Percentiles rank a stretch among this genome's conserved stretches.
Conservation (phyloP, 2,329 filamentous ascomycete species). For the Pseudogymnoascus sp. region DNA sequence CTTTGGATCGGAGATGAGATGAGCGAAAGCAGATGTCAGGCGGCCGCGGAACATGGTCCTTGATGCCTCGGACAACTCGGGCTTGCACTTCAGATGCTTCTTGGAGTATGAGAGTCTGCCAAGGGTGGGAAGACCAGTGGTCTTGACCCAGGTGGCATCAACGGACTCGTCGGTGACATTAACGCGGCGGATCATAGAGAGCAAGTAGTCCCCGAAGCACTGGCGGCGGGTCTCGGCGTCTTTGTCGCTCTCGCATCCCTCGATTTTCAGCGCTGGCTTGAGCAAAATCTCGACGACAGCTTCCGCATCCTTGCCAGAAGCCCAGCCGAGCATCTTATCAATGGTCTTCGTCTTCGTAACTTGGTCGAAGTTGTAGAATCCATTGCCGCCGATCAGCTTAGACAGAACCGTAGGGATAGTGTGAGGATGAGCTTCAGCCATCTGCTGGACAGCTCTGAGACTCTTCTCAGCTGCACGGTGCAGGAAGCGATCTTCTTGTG, state of each 20-base stretch:
- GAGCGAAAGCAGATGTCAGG: constrained; percentile 50
- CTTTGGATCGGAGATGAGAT: constrained; percentile 45
- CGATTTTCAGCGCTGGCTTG: constrained; percentile 33
- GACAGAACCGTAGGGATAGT: constrained; percentile 54
- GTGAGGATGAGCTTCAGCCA: constrained; percentile 52
- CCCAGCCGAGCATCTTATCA: constrained; percentile 42
- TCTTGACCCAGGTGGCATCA: constrained; percentile 20
- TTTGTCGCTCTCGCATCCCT: constrained; percentile 27
- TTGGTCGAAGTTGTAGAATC: constrained; percentile 74
- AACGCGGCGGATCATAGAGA: constrained; percentile 23
- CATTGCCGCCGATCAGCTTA: constrained; percentile 60
- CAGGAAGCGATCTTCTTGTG: constrained; percentile 67
- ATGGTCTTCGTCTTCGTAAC: constrained; percentile 79
- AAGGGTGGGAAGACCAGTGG: constrained; percentile 28
- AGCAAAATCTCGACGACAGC: constrained; percentile 41
- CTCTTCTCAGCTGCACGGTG: constrained; percentile 71
- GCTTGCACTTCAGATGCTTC: constrained; percentile 34
- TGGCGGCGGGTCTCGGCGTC: constrained; percentile 25
- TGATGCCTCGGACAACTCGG: constrained; percentile 43
- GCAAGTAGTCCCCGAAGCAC: constrained; percentile 26
- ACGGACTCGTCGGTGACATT: constrained; percentile 18
- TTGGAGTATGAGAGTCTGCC: constrained; percentile 48
- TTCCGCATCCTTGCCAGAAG: constrained; percentile 22
- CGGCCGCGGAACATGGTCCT: constrained; percentile 46
- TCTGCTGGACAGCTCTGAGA: constrained; percentile 60